A percentile compares a stretch with the other conserved stretches of the same genome.
Conservation (phyloP, 2,329 filamentous ascomycete genomes). For the Trichothecium roseum region DNA sequence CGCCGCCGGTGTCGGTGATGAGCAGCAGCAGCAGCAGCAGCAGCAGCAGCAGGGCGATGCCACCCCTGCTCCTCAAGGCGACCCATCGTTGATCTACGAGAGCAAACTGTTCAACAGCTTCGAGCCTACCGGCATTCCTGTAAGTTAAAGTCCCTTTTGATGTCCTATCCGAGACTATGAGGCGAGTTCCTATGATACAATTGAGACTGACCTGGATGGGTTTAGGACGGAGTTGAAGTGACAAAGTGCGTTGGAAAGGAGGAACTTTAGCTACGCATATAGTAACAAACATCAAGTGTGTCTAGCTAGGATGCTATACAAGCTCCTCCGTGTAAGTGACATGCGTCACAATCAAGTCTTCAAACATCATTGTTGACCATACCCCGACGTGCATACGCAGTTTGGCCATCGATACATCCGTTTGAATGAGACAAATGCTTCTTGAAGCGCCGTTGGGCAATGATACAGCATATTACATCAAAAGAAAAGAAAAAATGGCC, state of each 20-base stretch:
- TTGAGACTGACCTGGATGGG: slow-evolving; percentile 7
- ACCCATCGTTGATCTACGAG: slow-evolving; percentile 56
- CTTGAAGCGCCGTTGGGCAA: too few species aligned
- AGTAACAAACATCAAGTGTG: neutral
- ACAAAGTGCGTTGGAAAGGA: slow-evolving; percentile 38
- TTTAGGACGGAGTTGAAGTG: slow-evolving; percentile 56
- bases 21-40: slow-evolving; percentile 39
- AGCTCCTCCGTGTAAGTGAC: neutral
- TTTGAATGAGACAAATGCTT: too few species aligned
- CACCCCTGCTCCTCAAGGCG: slow-evolving; percentile 31
- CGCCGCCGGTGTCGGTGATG: slow-evolving; percentile 26
- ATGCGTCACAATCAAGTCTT: too few species aligned
- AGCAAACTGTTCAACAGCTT: slow-evolving; percentile 54
- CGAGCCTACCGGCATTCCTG: slow-evolving; percentile 56
- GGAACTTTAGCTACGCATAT: neutral
- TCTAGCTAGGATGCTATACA: neutral
- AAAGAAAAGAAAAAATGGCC: too few species aligned
- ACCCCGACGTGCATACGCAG: too few species aligned
- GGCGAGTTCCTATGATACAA: neutral
- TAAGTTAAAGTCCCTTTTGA: slow-evolving; percentile 26
- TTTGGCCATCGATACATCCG: too few species aligned
- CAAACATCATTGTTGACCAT: too few species aligned
- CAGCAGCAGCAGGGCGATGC: slow-evolving; percentile 35
- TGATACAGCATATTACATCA: too few species aligned
- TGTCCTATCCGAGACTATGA: neutral